Evolutionary conservation across 129 eudicot species (phyloP).

Genomic region (Flaveria brownii): DNA sequence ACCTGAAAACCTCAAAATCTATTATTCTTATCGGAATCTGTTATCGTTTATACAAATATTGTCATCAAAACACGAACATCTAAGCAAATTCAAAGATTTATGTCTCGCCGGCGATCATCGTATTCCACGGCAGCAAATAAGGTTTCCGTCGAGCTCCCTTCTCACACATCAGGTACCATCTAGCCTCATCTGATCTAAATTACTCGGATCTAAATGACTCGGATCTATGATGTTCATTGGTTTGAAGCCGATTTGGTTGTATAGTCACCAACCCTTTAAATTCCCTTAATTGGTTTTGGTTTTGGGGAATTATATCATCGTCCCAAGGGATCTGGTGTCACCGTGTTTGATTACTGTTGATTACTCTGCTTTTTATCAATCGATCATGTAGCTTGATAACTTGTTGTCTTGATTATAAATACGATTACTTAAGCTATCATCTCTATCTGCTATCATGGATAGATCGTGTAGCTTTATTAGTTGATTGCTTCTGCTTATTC

Average conservation of each 20-base stretch:
- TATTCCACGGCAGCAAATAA: background rate
- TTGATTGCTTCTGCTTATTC: no score
- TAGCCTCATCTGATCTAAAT: no score
- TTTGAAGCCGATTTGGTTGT: constrained; percentile 13
- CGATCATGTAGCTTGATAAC: background rate
- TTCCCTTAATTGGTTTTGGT: background rate
- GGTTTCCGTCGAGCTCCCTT: background rate
- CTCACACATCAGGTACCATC: constrained; percentile 12
- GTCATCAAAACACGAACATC: no score
- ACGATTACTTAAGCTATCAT: background rate
- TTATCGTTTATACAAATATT: background rate
- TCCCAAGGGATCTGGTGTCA: background rate
- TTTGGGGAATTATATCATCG: background rate
- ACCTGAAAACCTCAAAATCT: no score
- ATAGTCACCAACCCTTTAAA: no score
- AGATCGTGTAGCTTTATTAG: no score
- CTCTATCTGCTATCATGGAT: no score
- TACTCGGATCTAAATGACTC: no score
- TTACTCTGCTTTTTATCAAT: background rate
- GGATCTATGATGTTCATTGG: constrained; percentile 17
- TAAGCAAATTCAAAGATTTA: no score
- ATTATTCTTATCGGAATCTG: background rate
- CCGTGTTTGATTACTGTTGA: background rate
- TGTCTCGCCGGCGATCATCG: no score
- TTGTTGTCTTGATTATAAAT: background rate